phyloP scores from a whole-genome alignment of 768 basidiomycete species.

The Grammothele lineata region DNA sequence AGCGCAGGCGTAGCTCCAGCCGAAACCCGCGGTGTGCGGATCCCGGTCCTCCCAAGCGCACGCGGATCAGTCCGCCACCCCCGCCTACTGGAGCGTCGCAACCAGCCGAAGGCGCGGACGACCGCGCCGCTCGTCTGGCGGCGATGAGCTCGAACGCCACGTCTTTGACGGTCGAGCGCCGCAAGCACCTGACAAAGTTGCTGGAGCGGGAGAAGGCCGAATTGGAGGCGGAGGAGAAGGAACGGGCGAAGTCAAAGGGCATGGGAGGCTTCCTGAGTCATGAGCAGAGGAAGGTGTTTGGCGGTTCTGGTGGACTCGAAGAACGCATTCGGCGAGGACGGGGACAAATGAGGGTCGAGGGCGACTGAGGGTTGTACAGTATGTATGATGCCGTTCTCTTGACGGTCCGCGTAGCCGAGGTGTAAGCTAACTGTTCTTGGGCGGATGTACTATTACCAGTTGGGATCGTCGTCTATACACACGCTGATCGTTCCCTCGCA shows the following conservation, averaged over 20 bases:
- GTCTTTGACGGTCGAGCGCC: conserved; percentile 62
- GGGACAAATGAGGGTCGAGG: conserved; percentile 65
- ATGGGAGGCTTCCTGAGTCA: conserved; percentile 78
- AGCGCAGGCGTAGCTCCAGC: conserved; percentile 36
- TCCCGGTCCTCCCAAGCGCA: conserved; percentile 39
- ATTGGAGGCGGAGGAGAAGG: conserved; percentile 63
- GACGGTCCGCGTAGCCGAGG: conserved; percentile 2
- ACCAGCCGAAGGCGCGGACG: conserved; percentile 31
- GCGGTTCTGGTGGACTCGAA: conserved; percentile 72
- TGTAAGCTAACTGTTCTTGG: too few species aligned
- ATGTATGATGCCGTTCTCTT: not conserved
- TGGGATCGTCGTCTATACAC: too few species aligned
- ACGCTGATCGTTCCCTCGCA: conserved; percentile 2
- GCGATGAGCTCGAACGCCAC: conserved; percentile 81
- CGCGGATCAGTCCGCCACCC: conserved; percentile 38
- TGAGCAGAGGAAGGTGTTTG: conserved; percentile 83
- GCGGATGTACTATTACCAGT: too few species aligned
- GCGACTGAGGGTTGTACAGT: conserved; percentile 35
- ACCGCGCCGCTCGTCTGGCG: conserved; percentile 82
- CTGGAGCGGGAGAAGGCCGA: conserved; percentile 79
- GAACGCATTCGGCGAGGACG: conserved; percentile 73
- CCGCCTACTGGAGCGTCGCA: conserved; percentile 15
- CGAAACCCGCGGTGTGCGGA: conserved; percentile 30
- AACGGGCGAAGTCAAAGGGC: conserved; percentile 67
- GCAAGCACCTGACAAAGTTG: conserved; percentile 62